Evolutionary conservation across 2,329 filamentous ascomycete genomes (phyloP), one percentile per base, ranked within the genome.

Genomic region (Penicillium sp.): DNA sequence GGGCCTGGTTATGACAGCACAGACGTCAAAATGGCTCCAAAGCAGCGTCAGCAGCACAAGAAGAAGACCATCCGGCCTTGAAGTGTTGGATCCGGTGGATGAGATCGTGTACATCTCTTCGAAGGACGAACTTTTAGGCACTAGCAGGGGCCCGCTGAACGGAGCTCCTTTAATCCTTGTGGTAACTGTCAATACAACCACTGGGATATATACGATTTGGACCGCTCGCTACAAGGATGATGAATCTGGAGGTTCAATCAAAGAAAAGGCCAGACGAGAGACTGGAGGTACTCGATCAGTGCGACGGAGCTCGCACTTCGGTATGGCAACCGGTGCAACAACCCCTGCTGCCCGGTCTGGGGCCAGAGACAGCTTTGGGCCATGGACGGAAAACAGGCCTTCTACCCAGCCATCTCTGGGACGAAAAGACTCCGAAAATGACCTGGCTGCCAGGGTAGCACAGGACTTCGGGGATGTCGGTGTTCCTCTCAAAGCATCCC

Each of bases 101-200:
- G 89, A 94, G 68, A 86, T 97, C 47, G 74, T 97, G 1, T 93
- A 96, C 67, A 82, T 96, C 10, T 91, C 93, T 61, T 76, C 86
- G 16, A 81, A 83, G 51, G 83, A 89, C n/a, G 77, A 78, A 47
- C 69, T 68, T 51, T 55, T 65, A 16, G 61, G 56, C 11, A 60
- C 52, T 1, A 61, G 56, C 43, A 57, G 62, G 24, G 64, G 65
- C 32, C 67, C 63, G 18, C 76, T 75, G 44, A 76, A 78, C 49
- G 76, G 81, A 21, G n/a, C n/a, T 29, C 79, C 80, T 16, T 75
- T 97, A 24, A 83, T 89, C 10, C 77, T 97, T 52, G 87, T 91
- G 10, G 83, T 97, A 47, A 97, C 93, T 0, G 80, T 88, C 58
- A 96, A 97, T 67, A 79, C 86, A 51, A 87, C 91, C 61, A 85